Evolutionary conservation across 805 yeast species (phyloP).

Genomic region (Alloascoidea hylecoeti): DNA sequence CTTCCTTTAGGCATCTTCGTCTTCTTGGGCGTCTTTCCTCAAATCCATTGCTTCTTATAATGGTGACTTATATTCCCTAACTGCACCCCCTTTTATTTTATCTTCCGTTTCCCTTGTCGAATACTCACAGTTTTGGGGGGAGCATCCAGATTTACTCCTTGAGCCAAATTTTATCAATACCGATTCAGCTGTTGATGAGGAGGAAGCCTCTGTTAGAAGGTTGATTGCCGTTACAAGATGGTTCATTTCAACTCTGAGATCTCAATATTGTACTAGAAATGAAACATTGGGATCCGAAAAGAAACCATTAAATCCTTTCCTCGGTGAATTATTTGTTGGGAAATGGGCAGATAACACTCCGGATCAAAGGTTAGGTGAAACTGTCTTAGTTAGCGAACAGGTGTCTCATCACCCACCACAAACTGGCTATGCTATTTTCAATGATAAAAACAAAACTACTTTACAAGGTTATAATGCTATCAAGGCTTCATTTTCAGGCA

Average conservation of each 20-base stretch:
- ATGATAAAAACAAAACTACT: conserved; percentile 51
- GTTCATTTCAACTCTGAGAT: conserved; percentile 83
- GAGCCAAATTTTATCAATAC: conserved; percentile 41
- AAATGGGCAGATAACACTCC: conserved; percentile 52
- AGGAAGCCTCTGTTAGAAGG: conserved; percentile 36
- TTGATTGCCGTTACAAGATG: conserved; percentile 75
- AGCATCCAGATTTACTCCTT: conserved; percentile 71
- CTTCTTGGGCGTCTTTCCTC: conserved; percentile 77
- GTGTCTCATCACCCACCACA: conserved; percentile 97
- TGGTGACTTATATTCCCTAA: conserved; percentile 84
- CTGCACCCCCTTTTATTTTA: conserved; percentile 95
- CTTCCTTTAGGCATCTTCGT: not conserved
- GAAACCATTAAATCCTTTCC: conserved; percentile 92
- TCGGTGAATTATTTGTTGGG: conserved; percentile 91
- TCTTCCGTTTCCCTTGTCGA: conserved; percentile 83
- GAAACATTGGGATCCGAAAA: conserved; percentile 92
- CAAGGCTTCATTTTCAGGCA: conserved; percentile 67
- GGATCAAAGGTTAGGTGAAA: conserved; percentile 51
- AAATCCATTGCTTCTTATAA: conserved; percentile 86
- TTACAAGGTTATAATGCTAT: conserved; percentile 87
- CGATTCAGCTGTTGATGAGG: conserved; percentile 13
- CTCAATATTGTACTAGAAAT: conserved; percentile 87
- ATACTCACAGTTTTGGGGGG: conserved; percentile 94
- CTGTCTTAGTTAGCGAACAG: conserved; percentile 75
- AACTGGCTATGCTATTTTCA: conserved; percentile 79